phyloP scores from a whole-genome alignment of 2,329 filamentous ascomycete genomes.

The Cladosporium oxysporum region DNA sequence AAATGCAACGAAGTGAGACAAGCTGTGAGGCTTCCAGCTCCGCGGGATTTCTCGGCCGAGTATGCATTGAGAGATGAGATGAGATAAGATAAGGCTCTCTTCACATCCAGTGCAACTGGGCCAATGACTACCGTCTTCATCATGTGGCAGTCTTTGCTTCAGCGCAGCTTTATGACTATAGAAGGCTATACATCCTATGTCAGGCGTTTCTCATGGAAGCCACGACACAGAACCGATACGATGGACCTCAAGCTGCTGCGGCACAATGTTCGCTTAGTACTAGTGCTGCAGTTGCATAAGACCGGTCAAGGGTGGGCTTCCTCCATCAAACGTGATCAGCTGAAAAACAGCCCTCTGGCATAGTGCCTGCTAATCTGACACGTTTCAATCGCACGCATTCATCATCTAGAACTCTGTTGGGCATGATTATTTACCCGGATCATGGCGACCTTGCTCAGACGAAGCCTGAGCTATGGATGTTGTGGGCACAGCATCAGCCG shows the following conservation, averaged over 20 bases:
- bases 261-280: neutral
- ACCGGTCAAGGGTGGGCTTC: neutral
- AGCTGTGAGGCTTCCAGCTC: neutral
- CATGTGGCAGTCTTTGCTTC: neutral
- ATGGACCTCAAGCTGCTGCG: neutral
- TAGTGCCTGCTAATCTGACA: neutral
- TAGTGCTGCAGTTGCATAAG: neutral
- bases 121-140: too few relatives aligned
- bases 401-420: neutral
- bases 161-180: neutral
- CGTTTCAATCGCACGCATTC: neutral
- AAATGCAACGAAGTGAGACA: neutral
- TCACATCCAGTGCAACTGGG: too few relatives aligned
- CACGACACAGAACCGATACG: neutral
- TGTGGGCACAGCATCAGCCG: neutral
- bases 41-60: neutral
- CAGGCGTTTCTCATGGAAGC: neutral
- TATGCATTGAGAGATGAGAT: neutral
- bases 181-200: neutral
- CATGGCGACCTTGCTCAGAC: neutral
- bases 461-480: neutral
- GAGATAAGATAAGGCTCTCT: neutral
- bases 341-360: neutral
- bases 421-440: neutral
- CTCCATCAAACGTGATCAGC: neutral